Base-by-base conservation (phyloP, 1,284 basidiomycete species). In the Ceratobasidium sp. region DNA sequence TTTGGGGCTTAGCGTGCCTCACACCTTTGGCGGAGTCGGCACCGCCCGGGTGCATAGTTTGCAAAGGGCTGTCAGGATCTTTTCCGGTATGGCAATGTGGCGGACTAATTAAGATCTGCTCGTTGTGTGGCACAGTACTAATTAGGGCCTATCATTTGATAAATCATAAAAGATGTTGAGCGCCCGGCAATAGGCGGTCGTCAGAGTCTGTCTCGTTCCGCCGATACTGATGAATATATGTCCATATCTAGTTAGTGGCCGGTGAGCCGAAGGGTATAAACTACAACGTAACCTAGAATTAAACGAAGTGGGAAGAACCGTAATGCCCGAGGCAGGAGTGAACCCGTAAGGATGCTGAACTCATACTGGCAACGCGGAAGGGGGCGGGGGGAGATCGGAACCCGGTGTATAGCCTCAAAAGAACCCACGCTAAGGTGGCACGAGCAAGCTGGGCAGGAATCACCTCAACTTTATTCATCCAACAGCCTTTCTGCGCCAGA, bases 101-200 rank as follows among this genome's bases (percentile, higher is more conserved):
- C 54, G 2, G 10, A 10, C 38, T n/a, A n/a, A 64, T 64, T 64
- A 41, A 46, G 38, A 23, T 64, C 41, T 20, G 20, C 38, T 64
- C 20, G 14, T 44, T 20, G 14, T 44, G 30, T 44, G 38, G 23
- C 35, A 20, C 60, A 44, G 5, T 44, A 50, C 48, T n/a, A 64
- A 64, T 46, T 44, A 33, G 20, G 38, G 16, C 41, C 41, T 7
- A 64, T 64, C 60, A 64, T 64, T 44, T 64, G 60, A 64, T 64
- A 64, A 64, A 64, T 64, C 20, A 64, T 41, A n/a, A 20, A 23
- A 62, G 41, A n/a, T 38, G 38, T 46, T n/a, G 18, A 16, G 30
- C 30, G 16, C 14, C 30, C 30, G 33, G 59, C 59, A 6, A 35
- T 57, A 6, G 20, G 59, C 59, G 10, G n/a, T 18, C 18, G 48